Evolutionary conservation across 1,284 basidiomycete species (phyloP).

Genomic region (Cutaneotrichosporon spelunceum): DNA sequence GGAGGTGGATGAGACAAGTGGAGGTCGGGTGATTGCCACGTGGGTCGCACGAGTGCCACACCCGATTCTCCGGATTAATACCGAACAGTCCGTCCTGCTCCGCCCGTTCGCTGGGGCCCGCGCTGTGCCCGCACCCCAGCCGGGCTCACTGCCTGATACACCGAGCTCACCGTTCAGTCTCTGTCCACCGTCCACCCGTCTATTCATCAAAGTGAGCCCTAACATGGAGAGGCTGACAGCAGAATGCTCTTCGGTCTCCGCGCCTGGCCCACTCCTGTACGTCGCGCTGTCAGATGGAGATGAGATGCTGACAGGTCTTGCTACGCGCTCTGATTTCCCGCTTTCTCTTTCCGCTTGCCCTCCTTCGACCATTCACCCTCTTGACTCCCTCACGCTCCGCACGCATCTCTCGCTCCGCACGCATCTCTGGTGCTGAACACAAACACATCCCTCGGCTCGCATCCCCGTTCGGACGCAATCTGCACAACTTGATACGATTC

Average conservation of each 20-base stretch:
- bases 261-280: constrained; percentile 48
- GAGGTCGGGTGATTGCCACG: background rate
- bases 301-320: too few relatives aligned
- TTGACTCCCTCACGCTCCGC: too few relatives aligned
- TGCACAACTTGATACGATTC: background rate
- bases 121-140: background rate
- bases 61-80: background rate
- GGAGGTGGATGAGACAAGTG: background rate
- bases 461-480: background rate
- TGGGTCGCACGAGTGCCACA: background rate
- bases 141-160: background rate
- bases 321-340: background rate
- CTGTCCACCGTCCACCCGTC: background rate
- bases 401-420: too few relatives aligned
- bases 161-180: constrained; percentile 3
- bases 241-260: constrained; percentile 46
- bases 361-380: too few relatives aligned
- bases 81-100: background rate
- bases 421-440: too few relatives aligned
- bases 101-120: background rate
- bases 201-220: constrained; percentile 6
- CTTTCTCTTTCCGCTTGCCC: background rate
- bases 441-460: background rate
- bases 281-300: too few relatives aligned
- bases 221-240: background rate